These are phyloP conservation scores for Butyriboletus loyo DNA, from an alignment of 768 basidiomycete genomes.

Conservation along the genomic window DNA sequence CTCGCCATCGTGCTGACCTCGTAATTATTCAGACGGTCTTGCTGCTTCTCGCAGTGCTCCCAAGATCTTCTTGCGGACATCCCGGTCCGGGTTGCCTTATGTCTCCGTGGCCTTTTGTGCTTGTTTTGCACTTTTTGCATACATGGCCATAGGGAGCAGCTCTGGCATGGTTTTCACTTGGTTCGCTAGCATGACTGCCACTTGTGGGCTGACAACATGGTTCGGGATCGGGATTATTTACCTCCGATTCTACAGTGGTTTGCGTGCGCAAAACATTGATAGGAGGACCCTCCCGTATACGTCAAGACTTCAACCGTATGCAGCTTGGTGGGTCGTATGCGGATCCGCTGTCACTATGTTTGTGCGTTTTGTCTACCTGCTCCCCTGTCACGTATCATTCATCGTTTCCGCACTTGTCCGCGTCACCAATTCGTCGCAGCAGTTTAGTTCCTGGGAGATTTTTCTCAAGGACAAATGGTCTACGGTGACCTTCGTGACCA, in stretches of 20 bases:
- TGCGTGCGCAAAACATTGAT: conserved; percentile 46
- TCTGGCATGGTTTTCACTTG: conserved; percentile 40
- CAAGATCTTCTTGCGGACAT: conserved; percentile 42
- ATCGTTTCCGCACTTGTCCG: not conserved
- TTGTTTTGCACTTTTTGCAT: conserved; percentile 34
- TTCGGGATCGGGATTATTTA: conserved; percentile 42
- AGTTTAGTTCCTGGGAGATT: conserved; percentile 37
- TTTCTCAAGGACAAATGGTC: conserved; percentile 37
- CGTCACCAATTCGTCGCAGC: not conserved
- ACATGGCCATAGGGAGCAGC: conserved; percentile 36
- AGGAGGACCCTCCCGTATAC: conserved; percentile 44
- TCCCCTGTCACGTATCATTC: not conserved
- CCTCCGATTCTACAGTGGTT: conserved; percentile 44
- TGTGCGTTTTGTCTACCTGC: conserved; percentile 26
- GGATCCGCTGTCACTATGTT: conserved; percentile 27
- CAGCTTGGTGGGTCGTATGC: conserved; percentile 35
- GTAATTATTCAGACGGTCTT: conserved; percentile 43
- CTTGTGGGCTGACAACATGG: conserved; percentile 41
- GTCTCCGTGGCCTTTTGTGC: conserved; percentile 32
- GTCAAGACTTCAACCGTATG: conserved; percentile 39
- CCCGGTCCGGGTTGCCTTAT: conserved; percentile 41
- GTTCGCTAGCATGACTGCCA: conserved; percentile 33
- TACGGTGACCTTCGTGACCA: conserved; percentile 36
- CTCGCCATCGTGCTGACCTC: conserved; percentile 9
- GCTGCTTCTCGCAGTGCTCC: conserved; percentile 50